These are phyloP conservation scores for Pulveroboletus sp. DNA, from an alignment of 768 basidiomycete species.

Conservation along the genomic window DNA sequence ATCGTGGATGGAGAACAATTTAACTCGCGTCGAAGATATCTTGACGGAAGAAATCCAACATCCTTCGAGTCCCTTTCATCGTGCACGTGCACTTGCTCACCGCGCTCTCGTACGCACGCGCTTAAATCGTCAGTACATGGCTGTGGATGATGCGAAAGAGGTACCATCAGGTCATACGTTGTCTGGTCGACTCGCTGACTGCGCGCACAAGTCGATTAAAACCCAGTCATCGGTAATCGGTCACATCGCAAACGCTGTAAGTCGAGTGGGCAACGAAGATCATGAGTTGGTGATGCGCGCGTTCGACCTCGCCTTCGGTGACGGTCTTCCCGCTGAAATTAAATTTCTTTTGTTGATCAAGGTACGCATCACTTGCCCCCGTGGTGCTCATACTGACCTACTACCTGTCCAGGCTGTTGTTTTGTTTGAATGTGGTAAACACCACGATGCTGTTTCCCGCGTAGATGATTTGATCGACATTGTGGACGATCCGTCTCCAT, in stretches of 20 bases:
- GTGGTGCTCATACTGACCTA: not conserved
- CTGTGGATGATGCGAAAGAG: not conserved
- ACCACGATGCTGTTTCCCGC: not conserved
- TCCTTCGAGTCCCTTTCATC: not conserved
- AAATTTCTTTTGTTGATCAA: slow-evolving; percentile 9
- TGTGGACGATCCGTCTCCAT: not conserved
- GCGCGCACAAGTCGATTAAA: not conserved
- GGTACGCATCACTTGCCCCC: not conserved
- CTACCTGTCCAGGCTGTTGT: not conserved
- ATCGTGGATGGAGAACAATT: not conserved
- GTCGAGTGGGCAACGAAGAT: not conserved
- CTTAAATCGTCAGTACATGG: not conserved
- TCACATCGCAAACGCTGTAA: not conserved
- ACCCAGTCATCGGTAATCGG: not conserved
- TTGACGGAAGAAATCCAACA: not conserved
- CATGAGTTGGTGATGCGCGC: not conserved
- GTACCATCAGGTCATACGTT: not conserved
- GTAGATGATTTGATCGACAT: not conserved
- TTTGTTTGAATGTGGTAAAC: not conserved
- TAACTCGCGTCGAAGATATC: not conserved
- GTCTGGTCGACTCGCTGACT: not conserved
- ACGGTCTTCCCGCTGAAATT: not conserved
- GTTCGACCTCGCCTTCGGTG: slow-evolving; percentile 5
- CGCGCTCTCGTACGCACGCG: not conserved
- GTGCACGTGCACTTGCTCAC: not conserved